Evolutionary conservation across 257 asterid species (phyloP), one percentile per base, ranked within the genome.

Genomic region (Solanum habrochaites): DNA sequence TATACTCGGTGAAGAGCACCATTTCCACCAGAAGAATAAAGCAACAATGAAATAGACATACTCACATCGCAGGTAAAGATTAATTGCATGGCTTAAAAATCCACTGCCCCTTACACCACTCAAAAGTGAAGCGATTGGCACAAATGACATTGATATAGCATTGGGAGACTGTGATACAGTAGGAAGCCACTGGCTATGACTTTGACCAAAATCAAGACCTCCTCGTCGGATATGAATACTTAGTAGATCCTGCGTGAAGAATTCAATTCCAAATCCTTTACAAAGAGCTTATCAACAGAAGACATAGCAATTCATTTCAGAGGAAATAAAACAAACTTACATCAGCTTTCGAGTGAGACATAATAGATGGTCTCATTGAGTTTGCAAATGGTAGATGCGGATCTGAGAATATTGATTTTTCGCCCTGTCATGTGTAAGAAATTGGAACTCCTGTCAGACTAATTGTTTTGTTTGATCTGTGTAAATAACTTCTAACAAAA

Each of bases 41-140:
- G 69, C 43, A 80, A 2, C 39, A 12, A 81, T 11, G 69, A 81
- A 49, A 81, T 29, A 81, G 85, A 32, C 11, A 86, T 75, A 93
- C 99, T 94, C 89, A 97, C 99, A 97, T 89, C 99, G 94, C 16
- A 97, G 88, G 89, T 97, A 97, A 64, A 94, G 93, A 87, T 97
- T 97, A 60, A 97, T 94, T 18, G 98, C 99, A 73, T 97, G 98
- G 87, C 95, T 94, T 88, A 97, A 88, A 85, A 97, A 95, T 20
- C 99, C 99, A 66, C 98, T 93, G 87, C 99, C 99, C 87, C 90
- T 92, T 80, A 91, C 90, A 6, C 98, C 98, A 31, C 98, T 95
- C 83, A 94, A 88, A 67, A 97, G 95, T 31, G 99, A 97, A 69
- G 92, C 94, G 42, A 97, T 94, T 60, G 99, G 99, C 91, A 97